Evolutionary conservation across 441 rosid species (phyloP), one percentile per base, ranked within the genome.

Genomic region (Adansonia madagascariensis): DNA sequence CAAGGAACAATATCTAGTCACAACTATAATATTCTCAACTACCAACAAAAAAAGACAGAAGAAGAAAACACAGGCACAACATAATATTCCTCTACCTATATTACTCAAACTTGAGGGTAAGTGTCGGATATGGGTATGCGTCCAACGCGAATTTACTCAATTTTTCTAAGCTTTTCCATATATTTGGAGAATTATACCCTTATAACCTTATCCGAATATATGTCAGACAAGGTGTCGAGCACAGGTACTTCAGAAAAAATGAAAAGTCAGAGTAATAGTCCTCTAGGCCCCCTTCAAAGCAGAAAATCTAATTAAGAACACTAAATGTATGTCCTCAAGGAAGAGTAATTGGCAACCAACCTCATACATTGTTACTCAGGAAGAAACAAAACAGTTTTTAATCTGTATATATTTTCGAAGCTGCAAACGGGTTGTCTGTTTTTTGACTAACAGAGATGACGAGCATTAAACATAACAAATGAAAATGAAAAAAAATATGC

Each of bases 321-420:
- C 52, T 6, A 72, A 24, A 35, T 27, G 17, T 3, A 39, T 1
- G 39, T 39, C 73, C 70, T 20, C 12, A 63, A 64, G 44, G 60
- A 72, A 64, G 47, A n/a, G 60, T 53, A 78, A 49, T 39, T 12
- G n/a, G 57, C 66, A 57, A 43, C 12, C 41, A 60, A 4, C 71
- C 31, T 10, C 8, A 31, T 3, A 43, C 18, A 15, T 6, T 39
- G 27, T 41, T 15, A 55, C 24, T 41, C 14, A 44, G 17, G 24
- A 14, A 63, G 22, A 20, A 63, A 56, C 3, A 62, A 63, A 63
- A 39, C 47, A 63, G 47, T 10, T 63, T 31, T 35, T 46, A 63
- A 63, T 64, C 24, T 64, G 4, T 41, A 17, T 65, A n/a, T 65
- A 41, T 65, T 65, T 44, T 65, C 31, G 2, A 27, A 27, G 2